These are phyloP conservation scores for Chenopodium berlandieri DNA, from an alignment of 148 eudicot genomes.

Conservation along the genomic window DNA sequence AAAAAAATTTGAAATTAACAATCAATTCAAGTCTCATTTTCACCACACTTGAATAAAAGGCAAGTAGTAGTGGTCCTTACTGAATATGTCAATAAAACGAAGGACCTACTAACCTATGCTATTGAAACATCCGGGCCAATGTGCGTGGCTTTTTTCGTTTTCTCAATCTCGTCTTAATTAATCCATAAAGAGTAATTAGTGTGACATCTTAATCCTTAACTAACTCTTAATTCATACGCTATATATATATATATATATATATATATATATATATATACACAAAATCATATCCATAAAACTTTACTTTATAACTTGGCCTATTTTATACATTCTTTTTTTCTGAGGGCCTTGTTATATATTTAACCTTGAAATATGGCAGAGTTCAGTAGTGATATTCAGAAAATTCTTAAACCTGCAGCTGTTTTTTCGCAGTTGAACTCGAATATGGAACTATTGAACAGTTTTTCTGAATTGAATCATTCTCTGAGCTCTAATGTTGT, in stretches of 20 bases:
- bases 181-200: slow-evolving; percentile 5
- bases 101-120: slow-evolving; percentile 31
- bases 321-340: neutral
- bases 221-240: slow-evolving; percentile 6
- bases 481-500: slow-evolving; percentile 27
- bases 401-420: slow-evolving; percentile 31
- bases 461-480: slow-evolving; percentile 24
- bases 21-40: slow-evolving; percentile 23
- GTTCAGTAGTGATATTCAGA: slow-evolving; percentile 32
- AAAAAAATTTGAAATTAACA: too few relatives aligned
- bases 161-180: slow-evolving; percentile 4
- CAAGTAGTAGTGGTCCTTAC: slow-evolving; percentile 27
- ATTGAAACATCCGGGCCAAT: slow-evolving; percentile 18
- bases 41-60: slow-evolving; percentile 29
- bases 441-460: slow-evolving; percentile 26
- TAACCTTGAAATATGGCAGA: slow-evolving; percentile 37
- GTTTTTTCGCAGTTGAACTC: slow-evolving; percentile 34
- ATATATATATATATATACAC: neutral
- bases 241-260: slow-evolving; percentile 8
- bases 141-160: slow-evolving; percentile 9
- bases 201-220: slow-evolving; percentile 12
- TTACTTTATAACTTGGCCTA: neutral
- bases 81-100: slow-evolving; percentile 20
- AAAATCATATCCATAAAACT: slow-evolving; percentile 11
- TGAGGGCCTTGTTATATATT: neutral